Base-by-base conservation (phyloP, 1,139 yeast genomes). In the Blastobotrys indianensis region DNA sequence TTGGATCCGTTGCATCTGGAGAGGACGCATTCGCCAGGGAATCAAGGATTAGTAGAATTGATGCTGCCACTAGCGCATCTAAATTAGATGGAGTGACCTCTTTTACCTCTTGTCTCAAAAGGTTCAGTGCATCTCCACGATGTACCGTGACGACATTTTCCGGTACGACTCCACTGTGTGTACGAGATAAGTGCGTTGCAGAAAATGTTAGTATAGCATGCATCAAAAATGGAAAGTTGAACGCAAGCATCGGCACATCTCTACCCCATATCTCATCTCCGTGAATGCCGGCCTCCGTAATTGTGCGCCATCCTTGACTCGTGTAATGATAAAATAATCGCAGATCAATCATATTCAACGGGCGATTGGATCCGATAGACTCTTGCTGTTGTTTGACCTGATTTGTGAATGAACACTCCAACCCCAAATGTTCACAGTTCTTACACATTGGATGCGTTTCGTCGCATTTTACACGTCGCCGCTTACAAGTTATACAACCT, bases 41-140 rank as follows among this genome's bases (percentile, higher is more conserved):
- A 62, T 90, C 97, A 84, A 90, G 84, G 49, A 88, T 88, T 46
- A 90, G 70, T 39, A 90, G 80, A 54, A 90, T 75, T 0, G 97
- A 95, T 48, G 94, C 80, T 0, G 97, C 96, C 10, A 90, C 96
- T 49, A 90, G 69, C 0, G 97, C 95, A 65, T 90, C 97, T 5
- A 95, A 83, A 58, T 88, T 88, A 41, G 84, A 88, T 1, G 85
- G 74, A 31, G 85, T 82, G 50, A 90, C 87, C 53, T 85, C 80
- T 54, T 85, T 70, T 3, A 90, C 95, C 1, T 94, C 96, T 57
- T 85, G 94, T 48, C 97, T 70, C 45, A 90, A 67, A 39, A 87
- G 68, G 48, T 90, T 69, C 43, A 90, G 68, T 0, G 97, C 95
- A 60, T 86, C 94, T 8, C 94, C 87, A 37, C 97, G 69, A 64